Evolutionary conservation across 2,329 filamentous ascomycete genomes (phyloP).

Genomic region (Trichoderma oligosporum): DNA sequence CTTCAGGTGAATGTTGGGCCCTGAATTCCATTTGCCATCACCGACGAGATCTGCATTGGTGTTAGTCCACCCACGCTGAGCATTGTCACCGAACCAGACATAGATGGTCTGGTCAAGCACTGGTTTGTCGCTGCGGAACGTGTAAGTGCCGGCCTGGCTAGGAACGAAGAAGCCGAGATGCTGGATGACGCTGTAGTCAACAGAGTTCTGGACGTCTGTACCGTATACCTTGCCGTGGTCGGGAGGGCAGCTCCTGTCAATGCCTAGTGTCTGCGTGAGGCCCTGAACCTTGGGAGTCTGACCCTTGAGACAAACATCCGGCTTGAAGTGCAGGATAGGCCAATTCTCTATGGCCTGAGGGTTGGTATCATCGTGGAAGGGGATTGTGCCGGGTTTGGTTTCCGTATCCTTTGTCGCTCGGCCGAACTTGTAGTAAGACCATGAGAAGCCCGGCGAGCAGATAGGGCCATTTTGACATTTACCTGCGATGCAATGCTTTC

Average conservation of each 20-base stretch:
- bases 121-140: neutral
- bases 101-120: neutral
- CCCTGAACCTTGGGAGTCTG: neutral
- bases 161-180: slow-evolving; percentile 8
- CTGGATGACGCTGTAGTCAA: slow-evolving; percentile 7
- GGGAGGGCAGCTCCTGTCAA: neutral
- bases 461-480: neutral
- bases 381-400: neutral
- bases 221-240: neutral
- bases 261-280: neutral
- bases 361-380: neutral
- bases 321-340: neutral
- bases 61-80: neutral
- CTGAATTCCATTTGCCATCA: neutral
- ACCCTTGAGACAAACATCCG: neutral
- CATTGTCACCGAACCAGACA: neutral
- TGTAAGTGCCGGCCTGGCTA: neutral
- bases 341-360: neutral
- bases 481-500: neutral
- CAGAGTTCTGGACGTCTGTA: neutral
- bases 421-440: neutral
- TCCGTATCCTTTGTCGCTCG: neutral
- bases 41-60: neutral
- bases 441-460: neutral
- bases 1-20: neutral